A percentile compares a stretch with the other conserved stretches of the same genome.
Evolutionary conservation across 306 rosid species (phyloP).

Genomic region (Corylus avellana): DNA sequence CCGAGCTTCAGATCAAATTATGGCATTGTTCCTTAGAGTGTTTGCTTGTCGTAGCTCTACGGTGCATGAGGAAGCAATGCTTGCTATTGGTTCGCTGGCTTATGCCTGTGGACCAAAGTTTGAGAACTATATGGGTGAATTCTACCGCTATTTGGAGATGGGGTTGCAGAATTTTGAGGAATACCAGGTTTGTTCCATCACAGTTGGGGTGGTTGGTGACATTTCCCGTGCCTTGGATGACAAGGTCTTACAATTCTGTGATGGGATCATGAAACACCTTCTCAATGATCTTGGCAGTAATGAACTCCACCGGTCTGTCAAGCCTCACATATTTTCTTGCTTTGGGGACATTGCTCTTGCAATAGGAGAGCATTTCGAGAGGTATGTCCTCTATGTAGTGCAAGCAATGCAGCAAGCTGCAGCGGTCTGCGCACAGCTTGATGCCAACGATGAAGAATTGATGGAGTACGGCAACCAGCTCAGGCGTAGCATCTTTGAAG

Average conservation of each 20-base stretch:
- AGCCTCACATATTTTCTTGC: constrained; percentile 42
- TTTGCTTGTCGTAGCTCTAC: constrained; percentile 47
- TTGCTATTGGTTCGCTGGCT: constrained; percentile 43
- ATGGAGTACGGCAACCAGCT: constrained; percentile 39
- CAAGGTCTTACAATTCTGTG: constrained; percentile 33
- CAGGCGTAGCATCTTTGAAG: constrained; percentile 43
- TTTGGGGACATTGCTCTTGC: constrained; percentile 43
- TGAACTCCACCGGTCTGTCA: constrained; percentile 36
- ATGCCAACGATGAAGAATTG: constrained; percentile 30
- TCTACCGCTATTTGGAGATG: constrained; percentile 41
- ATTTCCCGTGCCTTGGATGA: constrained; percentile 39
- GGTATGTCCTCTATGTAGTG: constrained; percentile 33
- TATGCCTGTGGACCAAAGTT: constrained; percentile 37
- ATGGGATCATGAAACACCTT: constrained; percentile 35
- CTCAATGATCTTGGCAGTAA: constrained; percentile 31
- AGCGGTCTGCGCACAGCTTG: constrained; percentile 30
- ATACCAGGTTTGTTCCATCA: constrained; percentile 42
- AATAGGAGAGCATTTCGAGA: constrained; percentile 42
- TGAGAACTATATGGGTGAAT: constrained; percentile 34
- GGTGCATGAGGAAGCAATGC: constrained; percentile 49
- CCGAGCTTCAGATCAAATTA: constrained; percentile 32
- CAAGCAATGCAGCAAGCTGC: constrained; percentile 43
- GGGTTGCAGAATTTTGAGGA: constrained; percentile 43
- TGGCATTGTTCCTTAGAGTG: constrained; percentile 40
- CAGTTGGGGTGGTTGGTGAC: constrained; percentile 45